A percentile compares a stretch with the other conserved stretches of the same genome.
Evolutionary conservation across 2,329 filamentous ascomycete species (phyloP).

Genomic region (Paecilomyces formosus): DNA sequence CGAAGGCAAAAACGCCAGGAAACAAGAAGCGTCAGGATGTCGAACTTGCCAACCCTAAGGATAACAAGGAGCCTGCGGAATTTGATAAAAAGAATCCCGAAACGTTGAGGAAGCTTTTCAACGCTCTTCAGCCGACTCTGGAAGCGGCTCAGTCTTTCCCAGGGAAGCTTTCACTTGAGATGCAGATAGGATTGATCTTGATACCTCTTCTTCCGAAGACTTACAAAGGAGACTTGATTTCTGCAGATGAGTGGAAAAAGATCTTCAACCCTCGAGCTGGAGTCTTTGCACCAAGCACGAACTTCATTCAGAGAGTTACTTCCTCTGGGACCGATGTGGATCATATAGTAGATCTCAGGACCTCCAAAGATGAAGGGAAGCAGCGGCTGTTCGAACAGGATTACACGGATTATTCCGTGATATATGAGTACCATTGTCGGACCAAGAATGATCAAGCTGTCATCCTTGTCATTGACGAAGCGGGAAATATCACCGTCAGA

Average conservation of each 20-base stretch:
- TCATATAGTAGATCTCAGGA: conserved; percentile 26
- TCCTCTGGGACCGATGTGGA: conserved; percentile 34
- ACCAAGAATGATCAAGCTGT: conserved; percentile 21
- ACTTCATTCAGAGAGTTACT: conserved; percentile 32
- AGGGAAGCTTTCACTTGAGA: conserved; percentile 26
- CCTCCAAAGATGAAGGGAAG: conserved; percentile 10
- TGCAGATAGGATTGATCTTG: conserved; percentile 30
- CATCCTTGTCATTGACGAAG: conserved; percentile 25
- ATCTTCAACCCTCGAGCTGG: conserved; percentile 25
- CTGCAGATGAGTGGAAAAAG: conserved; percentile 18
- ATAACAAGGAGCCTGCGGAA: background rate
- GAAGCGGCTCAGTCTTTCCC: conserved; percentile 26
- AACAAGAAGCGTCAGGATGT: background rate
- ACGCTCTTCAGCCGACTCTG: conserved; percentile 22
- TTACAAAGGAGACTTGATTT: conserved; percentile 9
- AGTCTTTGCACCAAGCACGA: conserved; percentile 18
- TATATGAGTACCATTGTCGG: conserved; percentile 34
- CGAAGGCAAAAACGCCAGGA: background rate
- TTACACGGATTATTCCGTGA: conserved; percentile 14
- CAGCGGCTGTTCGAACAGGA: conserved; percentile 20
- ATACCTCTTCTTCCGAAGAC: conserved; percentile 18
- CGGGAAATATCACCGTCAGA: conserved; percentile 20
- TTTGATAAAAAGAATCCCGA: conserved; percentile 2
- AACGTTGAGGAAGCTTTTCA: conserved; percentile 18
- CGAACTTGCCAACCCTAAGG: background rate